A percentile compares a stretch with the other conserved stretches of the same genome.
phyloP scores from a whole-genome alignment of 2,329 filamentous ascomycete species.

The Drechslerella coelobrocha region DNA sequence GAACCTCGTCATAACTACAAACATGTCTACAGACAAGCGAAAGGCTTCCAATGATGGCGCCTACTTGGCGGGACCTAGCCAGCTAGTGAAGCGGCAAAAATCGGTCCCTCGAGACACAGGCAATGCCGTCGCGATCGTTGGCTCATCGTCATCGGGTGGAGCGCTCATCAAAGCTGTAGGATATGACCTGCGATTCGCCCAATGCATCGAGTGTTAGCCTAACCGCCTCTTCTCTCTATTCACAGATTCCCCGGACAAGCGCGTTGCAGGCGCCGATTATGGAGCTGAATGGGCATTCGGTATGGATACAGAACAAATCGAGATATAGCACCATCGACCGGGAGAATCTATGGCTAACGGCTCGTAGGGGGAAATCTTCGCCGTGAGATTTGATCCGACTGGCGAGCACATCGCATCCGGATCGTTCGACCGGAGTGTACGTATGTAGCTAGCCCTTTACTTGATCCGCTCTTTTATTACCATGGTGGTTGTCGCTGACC shows the following conservation, averaged over 20 bases:
- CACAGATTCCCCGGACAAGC: constrained; percentile 78
- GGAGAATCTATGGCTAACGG: constrained; percentile 33
- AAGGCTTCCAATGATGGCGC: constrained; percentile 75
- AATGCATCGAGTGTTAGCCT: constrained; percentile 60
- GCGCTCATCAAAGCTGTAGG: constrained; percentile 72
- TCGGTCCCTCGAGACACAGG: constrained; percentile 65
- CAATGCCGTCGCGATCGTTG: constrained; percentile 66
- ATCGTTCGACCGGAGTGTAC: constrained; percentile 90
- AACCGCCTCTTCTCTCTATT: constrained; percentile 51
- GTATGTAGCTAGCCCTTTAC: constrained; percentile 62
- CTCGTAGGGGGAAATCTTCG: constrained; percentile 79
- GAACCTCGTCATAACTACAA: constrained; percentile 46
- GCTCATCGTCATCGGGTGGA: constrained; percentile 66
- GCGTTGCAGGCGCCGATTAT: constrained; percentile 88
- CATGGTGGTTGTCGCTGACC: constrained; percentile 9
- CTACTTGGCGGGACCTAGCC: constrained; percentile 76
- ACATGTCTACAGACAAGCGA: constrained; percentile 90
- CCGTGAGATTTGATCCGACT: constrained; percentile 85
- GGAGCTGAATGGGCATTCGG: constrained; percentile 74
- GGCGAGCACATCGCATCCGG: constrained; percentile 91
- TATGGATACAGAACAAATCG: constrained; percentile 1
- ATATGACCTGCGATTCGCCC: constrained; percentile 56
- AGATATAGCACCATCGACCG: neutral
- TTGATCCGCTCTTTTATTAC: neutral
- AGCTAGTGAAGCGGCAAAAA: constrained; percentile 87